A percentile compares a stretch with the other conserved stretches of the same genome.
These are phyloP conservation scores for Septoria petroselini DNA, from an alignment of 2,329 filamentous ascomycete species.

Conservation along the genomic window DNA sequence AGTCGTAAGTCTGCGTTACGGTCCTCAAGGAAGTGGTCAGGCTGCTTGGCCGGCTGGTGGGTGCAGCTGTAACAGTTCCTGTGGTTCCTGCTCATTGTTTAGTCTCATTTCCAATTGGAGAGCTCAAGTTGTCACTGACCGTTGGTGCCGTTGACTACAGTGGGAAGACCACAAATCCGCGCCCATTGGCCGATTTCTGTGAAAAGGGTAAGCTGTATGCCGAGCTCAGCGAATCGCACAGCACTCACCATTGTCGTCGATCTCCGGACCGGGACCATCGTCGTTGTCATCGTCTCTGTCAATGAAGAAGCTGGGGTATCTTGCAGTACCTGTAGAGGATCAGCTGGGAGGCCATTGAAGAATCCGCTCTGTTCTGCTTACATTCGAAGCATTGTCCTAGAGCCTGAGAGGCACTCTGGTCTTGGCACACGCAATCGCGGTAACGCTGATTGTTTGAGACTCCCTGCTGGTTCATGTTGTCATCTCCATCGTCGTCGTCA, in stretches of 20 bases:
- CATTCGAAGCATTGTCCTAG: slow-evolving; percentile 16
- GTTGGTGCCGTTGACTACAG: background rate
- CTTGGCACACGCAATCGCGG: slow-evolving; percentile 16
- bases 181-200: slow-evolving; percentile 7
- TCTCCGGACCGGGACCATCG: background rate
- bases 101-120: no score
- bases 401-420: slow-evolving; percentile 10
- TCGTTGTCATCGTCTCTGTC: slow-evolving; percentile 12
- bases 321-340: background rate
- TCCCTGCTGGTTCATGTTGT: slow-evolving; percentile 5
- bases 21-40: background rate
- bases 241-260: slow-evolving; percentile 1
- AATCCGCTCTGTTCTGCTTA: background rate
- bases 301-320: slow-evolving; percentile 14
- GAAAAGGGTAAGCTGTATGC: background rate
- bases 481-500: slow-evolving; percentile 14
- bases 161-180: slow-evolving; percentile 5
- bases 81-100: background rate
- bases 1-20: slow-evolving; percentile 1
- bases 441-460: slow-evolving; percentile 12
- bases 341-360: no score
- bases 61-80: background rate
- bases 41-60: background rate
- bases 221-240: no score
- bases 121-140: no score